A percentile compares a stretch with the other conserved stretches of the same genome.
These are phyloP conservation scores for Ogataea minuta DNA, from an alignment of 805 yeast species.

Conservation along the genomic window DNA sequence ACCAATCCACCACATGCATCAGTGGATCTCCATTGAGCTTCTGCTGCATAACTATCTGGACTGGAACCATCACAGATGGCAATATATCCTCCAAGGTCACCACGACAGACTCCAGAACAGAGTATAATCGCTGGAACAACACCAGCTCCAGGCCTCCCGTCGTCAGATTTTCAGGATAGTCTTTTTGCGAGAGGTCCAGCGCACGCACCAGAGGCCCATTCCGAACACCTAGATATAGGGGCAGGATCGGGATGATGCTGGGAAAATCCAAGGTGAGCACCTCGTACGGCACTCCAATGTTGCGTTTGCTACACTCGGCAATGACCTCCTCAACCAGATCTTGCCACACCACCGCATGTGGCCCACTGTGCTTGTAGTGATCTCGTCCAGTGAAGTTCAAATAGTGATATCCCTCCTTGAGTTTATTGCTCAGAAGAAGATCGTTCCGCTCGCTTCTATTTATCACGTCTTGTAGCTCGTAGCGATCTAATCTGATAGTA, in stretches of 20 bases:
- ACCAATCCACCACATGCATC: too few relatives aligned
- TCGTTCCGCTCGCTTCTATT: conserved; percentile 22
- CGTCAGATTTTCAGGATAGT: conserved; percentile 5
- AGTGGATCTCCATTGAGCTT: too few relatives aligned
- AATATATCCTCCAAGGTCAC: neutral
- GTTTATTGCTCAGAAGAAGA: conserved; percentile 2
- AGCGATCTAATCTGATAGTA: conserved; percentile 22
- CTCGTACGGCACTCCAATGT: conserved; percentile 12
- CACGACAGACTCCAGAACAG: conserved; percentile 2
- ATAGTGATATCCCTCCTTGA: conserved; percentile 5
- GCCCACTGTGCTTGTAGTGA: neutral
- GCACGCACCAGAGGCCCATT: conserved; percentile 4
- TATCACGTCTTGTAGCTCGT: conserved; percentile 31
- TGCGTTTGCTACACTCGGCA: neutral
- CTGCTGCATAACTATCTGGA: too few relatives aligned
- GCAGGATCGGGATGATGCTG: conserved; percentile 19
- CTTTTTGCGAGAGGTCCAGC: conserved; percentile 15
- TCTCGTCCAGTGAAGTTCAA: conserved; percentile 7
- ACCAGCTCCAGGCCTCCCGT: conserved; percentile 7
- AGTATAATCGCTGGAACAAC: conserved; percentile 21
- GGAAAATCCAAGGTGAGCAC: conserved; percentile 1
- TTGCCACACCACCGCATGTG: conserved; percentile 6
- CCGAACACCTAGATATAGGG: conserved; percentile 19
- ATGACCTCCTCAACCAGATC: conserved; percentile 15
- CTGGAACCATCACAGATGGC: too few relatives aligned